Conservation (phyloP, 148 eudicot species). For the Polygonum maritimum region DNA sequence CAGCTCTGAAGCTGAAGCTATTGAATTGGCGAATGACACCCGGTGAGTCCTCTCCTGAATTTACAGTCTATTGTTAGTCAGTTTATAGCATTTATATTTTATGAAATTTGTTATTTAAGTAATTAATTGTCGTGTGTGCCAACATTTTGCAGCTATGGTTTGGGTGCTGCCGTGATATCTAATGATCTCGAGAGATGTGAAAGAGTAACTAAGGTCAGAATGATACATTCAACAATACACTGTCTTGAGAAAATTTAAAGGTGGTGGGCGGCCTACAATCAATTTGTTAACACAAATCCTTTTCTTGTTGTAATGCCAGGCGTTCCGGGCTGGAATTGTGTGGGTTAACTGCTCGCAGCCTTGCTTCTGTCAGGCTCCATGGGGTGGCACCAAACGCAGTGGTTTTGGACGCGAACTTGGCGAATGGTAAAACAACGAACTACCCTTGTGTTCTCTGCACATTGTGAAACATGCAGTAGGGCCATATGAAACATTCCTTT, state of each 20-base stretch:
- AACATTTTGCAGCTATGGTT: slow-evolving; percentile 47
- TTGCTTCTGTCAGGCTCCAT: slow-evolving; percentile 96
- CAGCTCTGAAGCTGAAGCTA: slow-evolving; percentile 88
- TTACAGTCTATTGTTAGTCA: neutral
- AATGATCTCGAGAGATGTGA: slow-evolving; percentile 88
- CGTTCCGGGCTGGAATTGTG: slow-evolving; percentile 75
- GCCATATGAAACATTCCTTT: neutral
- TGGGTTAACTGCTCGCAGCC: slow-evolving; percentile 99
- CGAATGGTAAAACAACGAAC: slow-evolving; percentile 62
- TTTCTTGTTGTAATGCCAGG: slow-evolving; percentile 34
- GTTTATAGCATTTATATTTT: neutral
- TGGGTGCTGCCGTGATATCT: slow-evolving; percentile 88
- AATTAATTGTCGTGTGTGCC: neutral
- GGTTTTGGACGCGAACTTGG: slow-evolving; percentile 99
- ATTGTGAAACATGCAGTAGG: neutral
- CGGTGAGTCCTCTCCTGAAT: slow-evolving; percentile 37
- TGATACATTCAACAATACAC: neutral
- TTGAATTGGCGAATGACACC: slow-evolving; percentile 90
- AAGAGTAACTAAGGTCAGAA: slow-evolving; percentile 71
- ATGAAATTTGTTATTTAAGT: neutral
- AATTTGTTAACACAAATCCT: neutral
- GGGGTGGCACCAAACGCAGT: slow-evolving; percentile 98
- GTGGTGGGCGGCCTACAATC: neutral
- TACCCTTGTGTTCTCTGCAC: neutral
- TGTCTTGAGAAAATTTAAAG: neutral